These are phyloP conservation scores for Pseudozyma pruni DNA, from an alignment of 1,284 basidiomycete genomes.

Conservation along the genomic window DNA sequence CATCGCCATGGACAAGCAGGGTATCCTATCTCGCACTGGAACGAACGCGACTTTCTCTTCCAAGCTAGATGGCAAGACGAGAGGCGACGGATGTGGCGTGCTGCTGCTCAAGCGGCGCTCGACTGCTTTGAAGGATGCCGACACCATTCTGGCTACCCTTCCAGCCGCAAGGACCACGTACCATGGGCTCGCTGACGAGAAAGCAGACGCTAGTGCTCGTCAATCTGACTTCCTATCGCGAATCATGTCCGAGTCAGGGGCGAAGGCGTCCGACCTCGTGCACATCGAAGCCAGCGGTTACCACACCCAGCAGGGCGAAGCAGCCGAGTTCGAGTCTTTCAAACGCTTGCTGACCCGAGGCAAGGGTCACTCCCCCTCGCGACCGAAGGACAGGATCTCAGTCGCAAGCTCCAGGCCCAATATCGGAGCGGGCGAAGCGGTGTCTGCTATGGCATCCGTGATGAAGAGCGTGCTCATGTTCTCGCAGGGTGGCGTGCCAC, in stretches of 20 bases:
- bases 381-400: conserved; percentile 8
- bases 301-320: conserved; percentile 32
- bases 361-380: too few relatives aligned
- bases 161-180: conserved; percentile 26
- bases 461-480: conserved; percentile 50
- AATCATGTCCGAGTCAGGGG: conserved; percentile 21
- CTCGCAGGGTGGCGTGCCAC: conserved; percentile 24
- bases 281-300: conserved; percentile 49
- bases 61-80: conserved; percentile 40
- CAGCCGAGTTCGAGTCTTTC: conserved; percentile 41
- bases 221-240: conserved; percentile 19
- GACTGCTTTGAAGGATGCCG: conserved; percentile 43
- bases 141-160: conserved; percentile 43
- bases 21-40: conserved; percentile 33
- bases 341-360: conserved; percentile 3
- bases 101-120: conserved; percentile 50
- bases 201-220: neutral
- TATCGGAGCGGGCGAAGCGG: conserved; percentile 46
- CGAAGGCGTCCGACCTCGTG: conserved; percentile 7
- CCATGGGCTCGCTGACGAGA: conserved; percentile 2
- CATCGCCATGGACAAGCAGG: conserved; percentile 51
- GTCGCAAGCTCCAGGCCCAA: conserved; percentile 42
- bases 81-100: conserved; percentile 50
- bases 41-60: conserved; percentile 38
- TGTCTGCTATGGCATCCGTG: conserved; percentile 43